Conservation (phyloP, 1,284 basidiomycete genomes). For the Trametes pubescens region DNA sequence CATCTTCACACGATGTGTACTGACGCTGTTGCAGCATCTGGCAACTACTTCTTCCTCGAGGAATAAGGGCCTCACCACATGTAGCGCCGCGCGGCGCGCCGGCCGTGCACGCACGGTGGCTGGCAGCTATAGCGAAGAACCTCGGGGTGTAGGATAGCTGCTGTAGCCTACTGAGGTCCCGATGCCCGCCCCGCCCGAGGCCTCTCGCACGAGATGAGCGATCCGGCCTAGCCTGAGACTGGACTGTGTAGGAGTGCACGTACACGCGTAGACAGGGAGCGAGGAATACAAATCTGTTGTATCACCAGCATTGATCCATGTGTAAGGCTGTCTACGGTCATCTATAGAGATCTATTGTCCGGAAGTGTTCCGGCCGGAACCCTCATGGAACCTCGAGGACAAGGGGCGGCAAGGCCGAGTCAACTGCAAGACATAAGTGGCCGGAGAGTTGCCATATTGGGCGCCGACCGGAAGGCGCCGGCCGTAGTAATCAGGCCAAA, state of each 20-base stretch:
- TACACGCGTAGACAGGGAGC: not conserved
- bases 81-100: slow-evolving; percentile 12
- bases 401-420: not conserved
- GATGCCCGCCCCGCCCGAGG: not conserved
- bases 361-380: too few species aligned
- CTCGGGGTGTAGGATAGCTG: slow-evolving; percentile 36
- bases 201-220: not conserved
- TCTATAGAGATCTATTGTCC: too few species aligned
- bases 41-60: slow-evolving; percentile 93
- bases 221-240: slow-evolving; percentile 4
- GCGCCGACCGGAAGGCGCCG: slow-evolving; percentile 29
- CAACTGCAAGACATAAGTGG: too few species aligned
- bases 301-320: not conserved
- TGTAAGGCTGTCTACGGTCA: not conserved
- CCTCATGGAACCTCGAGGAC: not conserved
- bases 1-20: slow-evolving; percentile 13
- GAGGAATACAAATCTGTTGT: slow-evolving; percentile 14
- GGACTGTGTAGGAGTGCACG: not conserved
- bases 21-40: slow-evolving; percentile 58
- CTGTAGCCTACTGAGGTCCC: slow-evolving; percentile 34
- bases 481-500: slow-evolving; percentile 38
- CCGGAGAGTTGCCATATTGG: slow-evolving; percentile 1
- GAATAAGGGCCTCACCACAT: slow-evolving; percentile 52
- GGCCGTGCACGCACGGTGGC: slow-evolving; percentile 14
- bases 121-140: slow-evolving; percentile 22